Evolutionary conservation across 2,329 filamentous ascomycete species (phyloP).

Genomic region (Aureobasidium mangrovei): DNA sequence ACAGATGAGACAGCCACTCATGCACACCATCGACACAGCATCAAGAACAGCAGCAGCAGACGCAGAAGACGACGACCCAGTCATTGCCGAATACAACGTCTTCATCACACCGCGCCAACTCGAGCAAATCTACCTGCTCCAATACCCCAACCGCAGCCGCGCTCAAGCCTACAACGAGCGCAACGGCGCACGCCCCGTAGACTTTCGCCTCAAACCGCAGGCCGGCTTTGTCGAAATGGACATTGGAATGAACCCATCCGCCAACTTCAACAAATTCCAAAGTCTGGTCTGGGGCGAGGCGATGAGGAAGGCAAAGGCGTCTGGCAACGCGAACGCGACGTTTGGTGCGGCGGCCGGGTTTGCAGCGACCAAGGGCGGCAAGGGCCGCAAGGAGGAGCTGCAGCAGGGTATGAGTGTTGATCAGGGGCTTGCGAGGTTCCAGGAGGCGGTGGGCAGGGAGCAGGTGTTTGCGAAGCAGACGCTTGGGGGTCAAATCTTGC

Average conservation of each 20-base stretch:
- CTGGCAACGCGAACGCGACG: slow-evolving; percentile 30
- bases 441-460: slow-evolving; percentile 58
- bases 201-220: slow-evolving; percentile 72
- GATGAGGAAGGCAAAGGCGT: slow-evolving; percentile 44
- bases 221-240: slow-evolving; percentile 87
- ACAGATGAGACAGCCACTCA: not conserved
- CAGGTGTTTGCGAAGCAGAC: slow-evolving; percentile 73
- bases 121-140: slow-evolving; percentile 59
- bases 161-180: slow-evolving; percentile 54
- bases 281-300: slow-evolving; percentile 76
- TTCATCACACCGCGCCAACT: slow-evolving; percentile 69
- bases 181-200: slow-evolving; percentile 50
- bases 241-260: slow-evolving; percentile 64
- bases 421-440: slow-evolving; percentile 46
- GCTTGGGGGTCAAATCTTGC: slow-evolving; percentile 69
- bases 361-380: slow-evolving; percentile 19
- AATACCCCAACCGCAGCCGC: slow-evolving; percentile 72
- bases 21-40: not conserved
- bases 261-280: slow-evolving; percentile 75
- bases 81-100: slow-evolving; percentile 61
- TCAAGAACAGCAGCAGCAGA: not conserved
- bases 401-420: slow-evolving; percentile 33
- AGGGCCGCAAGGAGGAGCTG: slow-evolving; percentile 35
- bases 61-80: slow-evolving; percentile 35
- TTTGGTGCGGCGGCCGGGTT: slow-evolving; percentile 41